Evolutionary conservation across 164 flowering plant species (phyloP), one percentile per base, ranked within the genome.

Genomic region (Berberis thunbergii): DNA sequence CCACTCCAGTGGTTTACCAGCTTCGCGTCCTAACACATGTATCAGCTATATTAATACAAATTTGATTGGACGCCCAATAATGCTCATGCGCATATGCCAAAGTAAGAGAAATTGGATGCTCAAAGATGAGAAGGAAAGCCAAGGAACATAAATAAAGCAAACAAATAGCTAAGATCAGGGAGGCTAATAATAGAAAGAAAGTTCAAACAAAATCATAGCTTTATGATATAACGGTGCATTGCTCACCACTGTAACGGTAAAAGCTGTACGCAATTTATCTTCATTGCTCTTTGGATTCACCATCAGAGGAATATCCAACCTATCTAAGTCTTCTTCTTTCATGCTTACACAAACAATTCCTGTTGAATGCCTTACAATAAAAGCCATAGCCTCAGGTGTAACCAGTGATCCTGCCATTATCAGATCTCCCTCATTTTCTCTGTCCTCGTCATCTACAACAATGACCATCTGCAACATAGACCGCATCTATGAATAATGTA

Each of bases 291-390:
- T 89, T 0, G 74, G 76, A 7, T 61, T 57, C 6, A 91, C 96
- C 99, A 95, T 95, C 72, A 78, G 55, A 59, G 99, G 99, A 69
- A 95, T 83, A 49, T 86, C 77, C 70, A 95, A 67, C 70, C 99
- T 87, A 71, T 87, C 90, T 42, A 91, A 72, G 72, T 89, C 92
- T 63, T 87, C 87, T 43, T 64, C 96, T 71, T 76, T 84, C 99
- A 91, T 95, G 77, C 93, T 84, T 62, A 95, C 97, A 74, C 99
- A 95, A 56, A 95, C 91, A 64, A 95, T 95, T 57, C 99, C 99
- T 70, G 96, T 95, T 62, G 96, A 96, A 77, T 95, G 89, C 80
- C 84, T 95, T 65, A 95, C 99, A 72, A 91, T 74, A 69, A 89
- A 95, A 52, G 99, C 96, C 96, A 91, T 84, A 50, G 90, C 90